phyloP scores from a whole-genome alignment of 2,329 filamentous ascomycete genomes.

The Magnaporthales sp. region DNA sequence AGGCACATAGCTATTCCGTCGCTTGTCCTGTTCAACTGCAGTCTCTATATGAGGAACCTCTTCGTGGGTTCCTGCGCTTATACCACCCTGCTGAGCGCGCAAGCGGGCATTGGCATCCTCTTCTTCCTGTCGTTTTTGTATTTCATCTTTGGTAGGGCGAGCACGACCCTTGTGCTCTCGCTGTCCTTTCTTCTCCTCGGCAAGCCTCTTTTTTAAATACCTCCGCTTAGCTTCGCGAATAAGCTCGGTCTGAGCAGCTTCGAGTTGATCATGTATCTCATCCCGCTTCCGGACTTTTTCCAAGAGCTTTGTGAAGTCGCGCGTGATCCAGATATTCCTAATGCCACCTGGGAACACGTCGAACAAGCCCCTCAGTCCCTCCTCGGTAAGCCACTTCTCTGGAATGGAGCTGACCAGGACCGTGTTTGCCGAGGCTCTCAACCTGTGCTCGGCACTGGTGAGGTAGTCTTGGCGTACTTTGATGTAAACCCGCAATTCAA shows the following conservation, averaged over 20 bases:
- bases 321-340: slow-evolving; percentile 92
- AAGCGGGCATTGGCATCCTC: slow-evolving; percentile 41
- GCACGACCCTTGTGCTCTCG: slow-evolving; percentile 36
- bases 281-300: slow-evolving; percentile 77
- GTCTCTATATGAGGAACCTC: slow-evolving; percentile 40
- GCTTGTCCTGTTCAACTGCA: slow-evolving; percentile 18
- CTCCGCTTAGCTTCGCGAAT: slow-evolving; percentile 73
- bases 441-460: slow-evolving; percentile 87
- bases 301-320: slow-evolving; percentile 73
- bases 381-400: slow-evolving; percentile 76
- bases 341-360: slow-evolving; percentile 95
- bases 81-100: slow-evolving; percentile 41
- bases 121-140: slow-evolving; percentile 32
- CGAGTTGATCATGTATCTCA: slow-evolving; percentile 61
- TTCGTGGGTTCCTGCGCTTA: slow-evolving; percentile 43
- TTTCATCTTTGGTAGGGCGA: slow-evolving; percentile 41
- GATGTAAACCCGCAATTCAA: slow-evolving; percentile 80
- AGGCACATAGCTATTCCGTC: neutral
- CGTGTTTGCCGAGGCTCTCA: slow-evolving; percentile 89
- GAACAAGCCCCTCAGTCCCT: slow-evolving; percentile 75
- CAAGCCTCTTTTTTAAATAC: slow-evolving; percentile 59
- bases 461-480: slow-evolving; percentile 90
- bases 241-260: slow-evolving; percentile 75
- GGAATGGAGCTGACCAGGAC: slow-evolving; percentile 90
- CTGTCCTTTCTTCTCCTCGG: slow-evolving; percentile 57